These are phyloP conservation scores for Dillenia suffruticosa DNA, from an alignment of 164 flowering plant genomes.

Conservation along the genomic window DNA sequence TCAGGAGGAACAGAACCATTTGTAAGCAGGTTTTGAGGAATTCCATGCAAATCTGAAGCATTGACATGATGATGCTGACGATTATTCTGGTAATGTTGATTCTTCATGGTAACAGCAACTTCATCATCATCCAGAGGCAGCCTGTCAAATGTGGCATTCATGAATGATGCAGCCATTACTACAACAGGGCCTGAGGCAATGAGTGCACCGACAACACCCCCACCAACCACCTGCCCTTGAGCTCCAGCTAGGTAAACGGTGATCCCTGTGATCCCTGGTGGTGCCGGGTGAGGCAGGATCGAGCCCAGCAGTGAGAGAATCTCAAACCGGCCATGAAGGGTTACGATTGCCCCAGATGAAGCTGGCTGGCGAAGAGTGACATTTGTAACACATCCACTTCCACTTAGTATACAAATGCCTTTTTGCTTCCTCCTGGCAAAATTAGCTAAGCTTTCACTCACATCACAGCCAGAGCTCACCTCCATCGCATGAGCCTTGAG, in stretches of 20 bases:
- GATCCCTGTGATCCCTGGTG: constrained; percentile 69
- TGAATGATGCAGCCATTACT: constrained; percentile 85
- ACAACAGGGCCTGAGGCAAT: constrained; percentile 87
- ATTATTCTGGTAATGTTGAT: constrained; percentile 40
- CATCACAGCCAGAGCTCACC: constrained; percentile 75
- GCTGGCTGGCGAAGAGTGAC: constrained; percentile 71
- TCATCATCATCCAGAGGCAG: constrained; percentile 66
- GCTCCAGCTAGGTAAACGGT: constrained; percentile 72
- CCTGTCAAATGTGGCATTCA: constrained; percentile 79
- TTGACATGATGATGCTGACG: constrained; percentile 35
- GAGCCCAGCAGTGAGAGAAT: constrained; percentile 77
- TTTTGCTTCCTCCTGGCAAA: constrained; percentile 71
- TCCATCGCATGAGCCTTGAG: constrained; percentile 88
- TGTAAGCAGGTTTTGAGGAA: constrained; percentile 53
- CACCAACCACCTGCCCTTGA: constrained; percentile 88
- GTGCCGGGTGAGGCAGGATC: constrained; percentile 76
- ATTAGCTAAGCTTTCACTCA: constrained; percentile 51
- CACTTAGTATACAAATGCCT: constrained; percentile 67
- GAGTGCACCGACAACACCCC: constrained; percentile 77
- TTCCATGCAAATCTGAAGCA: constrained; percentile 40
- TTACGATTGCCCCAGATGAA: constrained; percentile 61
- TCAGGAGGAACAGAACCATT: constrained; percentile 44
- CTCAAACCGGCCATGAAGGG: constrained; percentile 86
- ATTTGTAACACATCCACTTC: constrained; percentile 69
- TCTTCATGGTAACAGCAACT: constrained; percentile 23